Evolutionary conservation across 805 yeast species (phyloP).

Genomic region (Starmerella stigmatis): DNA sequence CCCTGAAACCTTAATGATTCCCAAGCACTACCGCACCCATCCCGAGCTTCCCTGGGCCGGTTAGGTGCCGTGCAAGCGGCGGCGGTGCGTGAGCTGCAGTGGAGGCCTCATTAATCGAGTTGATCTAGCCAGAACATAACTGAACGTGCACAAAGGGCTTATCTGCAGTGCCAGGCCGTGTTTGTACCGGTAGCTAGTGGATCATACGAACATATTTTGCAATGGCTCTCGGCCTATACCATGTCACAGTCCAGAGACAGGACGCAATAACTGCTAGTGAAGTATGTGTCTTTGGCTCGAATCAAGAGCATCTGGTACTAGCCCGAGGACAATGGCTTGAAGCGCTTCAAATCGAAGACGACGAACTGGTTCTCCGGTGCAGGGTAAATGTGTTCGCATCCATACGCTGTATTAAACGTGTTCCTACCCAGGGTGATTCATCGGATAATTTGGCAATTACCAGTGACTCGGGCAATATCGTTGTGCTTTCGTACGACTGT

Average conservation of each 20-base stretch:
- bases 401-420: conserved; percentile 42
- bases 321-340: conserved; percentile 48
- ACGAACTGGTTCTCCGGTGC: conserved; percentile 43
- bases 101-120: too few relatives aligned
- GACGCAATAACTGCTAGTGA: conserved; percentile 44
- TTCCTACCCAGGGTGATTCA: conserved; percentile 44
- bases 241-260: conserved; percentile 55
- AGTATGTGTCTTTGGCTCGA: conserved; percentile 52
- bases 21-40: too few relatives aligned
- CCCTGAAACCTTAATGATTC: conserved; percentile 1
- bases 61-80: too few relatives aligned
- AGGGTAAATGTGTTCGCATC: conserved; percentile 47
- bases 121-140: too few relatives aligned
- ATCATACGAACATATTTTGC: background rate
- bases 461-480: conserved; percentile 69
- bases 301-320: conserved; percentile 50
- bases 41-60: too few relatives aligned
- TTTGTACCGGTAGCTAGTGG: background rate
- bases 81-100: background rate
- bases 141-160: too few relatives aligned
- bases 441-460: conserved; percentile 55
- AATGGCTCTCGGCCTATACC: conserved; percentile 11
- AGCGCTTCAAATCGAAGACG: conserved; percentile 40
- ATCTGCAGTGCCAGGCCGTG: too few relatives aligned
- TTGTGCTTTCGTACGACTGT: conserved; percentile 40